These are phyloP conservation scores for Exobasidium rhododendri DNA, from an alignment of 1,284 basidiomycete genomes.

Conservation along the genomic window DNA sequence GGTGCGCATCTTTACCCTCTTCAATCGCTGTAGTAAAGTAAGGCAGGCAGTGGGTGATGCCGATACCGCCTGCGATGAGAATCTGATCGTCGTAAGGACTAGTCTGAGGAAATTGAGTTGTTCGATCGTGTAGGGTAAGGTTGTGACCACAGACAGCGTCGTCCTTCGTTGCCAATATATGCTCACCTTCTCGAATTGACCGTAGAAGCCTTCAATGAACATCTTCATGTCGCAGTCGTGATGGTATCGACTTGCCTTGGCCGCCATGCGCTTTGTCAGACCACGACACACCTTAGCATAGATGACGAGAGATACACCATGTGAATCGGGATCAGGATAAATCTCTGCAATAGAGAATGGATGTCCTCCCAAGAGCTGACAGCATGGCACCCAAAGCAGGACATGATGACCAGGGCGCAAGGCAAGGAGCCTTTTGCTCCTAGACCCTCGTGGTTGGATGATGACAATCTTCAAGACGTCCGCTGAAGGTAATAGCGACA, in stretches of 20 bases:
- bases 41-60: conserved; percentile 34
- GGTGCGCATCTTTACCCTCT: neutral
- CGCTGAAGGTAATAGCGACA: neutral
- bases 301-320: conserved; percentile 24
- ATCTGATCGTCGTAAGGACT: neutral
- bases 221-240: conserved; percentile 13
- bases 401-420: conserved; percentile 5
- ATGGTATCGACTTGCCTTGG: neutral
- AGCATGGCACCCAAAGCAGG: conserved; percentile 26
- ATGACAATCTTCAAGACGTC: neutral
- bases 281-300: conserved; percentile 27
- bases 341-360: conserved; percentile 32
- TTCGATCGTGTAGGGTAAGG: neutral
- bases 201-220: conserved; percentile 37
- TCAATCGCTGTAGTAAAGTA: conserved; percentile 15
- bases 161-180: too few species aligned
- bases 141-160: too few species aligned
- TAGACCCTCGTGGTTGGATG: neutral
- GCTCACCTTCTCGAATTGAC: conserved; percentile 19
- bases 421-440: too few species aligned
- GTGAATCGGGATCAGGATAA: conserved; percentile 9
- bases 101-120: too few species aligned
- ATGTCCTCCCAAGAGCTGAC: conserved; percentile 33
- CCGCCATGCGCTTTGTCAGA: conserved; percentile 23
- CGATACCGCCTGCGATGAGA: conserved; percentile 26